Conservation (phyloP, 1,139 yeast genomes). For the Suhomyces bolitotheri region DNA sequence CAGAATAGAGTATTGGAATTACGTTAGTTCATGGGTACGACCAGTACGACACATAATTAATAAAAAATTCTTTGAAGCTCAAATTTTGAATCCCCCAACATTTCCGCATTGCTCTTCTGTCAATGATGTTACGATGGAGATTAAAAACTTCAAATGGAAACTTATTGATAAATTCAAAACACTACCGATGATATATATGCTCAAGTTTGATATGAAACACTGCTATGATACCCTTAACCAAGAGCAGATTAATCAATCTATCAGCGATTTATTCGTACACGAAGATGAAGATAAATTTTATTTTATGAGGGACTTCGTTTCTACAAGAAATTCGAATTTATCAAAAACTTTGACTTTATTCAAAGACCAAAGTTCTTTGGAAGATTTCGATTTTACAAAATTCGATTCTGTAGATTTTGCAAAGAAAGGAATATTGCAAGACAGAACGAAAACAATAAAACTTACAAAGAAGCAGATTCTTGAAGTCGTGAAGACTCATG, state of each 20-base stretch:
- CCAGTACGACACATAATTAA: conserved; percentile 34
- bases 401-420: neutral
- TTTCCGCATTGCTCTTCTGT: conserved; percentile 28
- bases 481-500: conserved; percentile 25
- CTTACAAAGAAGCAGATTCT: conserved; percentile 27
- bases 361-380: conserved; percentile 12
- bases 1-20: conserved; percentile 26
- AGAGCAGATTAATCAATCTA: conserved; percentile 36
- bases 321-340: conserved; percentile 9
- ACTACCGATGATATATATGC: conserved; percentile 46
- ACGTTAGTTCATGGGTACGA: conserved; percentile 26
- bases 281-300: conserved; percentile 25
- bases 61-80: conserved; percentile 5
- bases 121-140: conserved; percentile 27
- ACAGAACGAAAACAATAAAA: conserved; percentile 29
- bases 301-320: conserved; percentile 25
- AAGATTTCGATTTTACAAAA: neutral
- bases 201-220: conserved; percentile 75
- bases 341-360: conserved; percentile 12
- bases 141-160: conserved; percentile 24
- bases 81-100: neutral
- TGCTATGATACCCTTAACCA: conserved; percentile 81
- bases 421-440: conserved; percentile 17
- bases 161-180: conserved; percentile 18
- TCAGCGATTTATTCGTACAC: conserved; percentile 25